phyloP scores from a whole-genome alignment of 352 stramenopile species.

The Phytophthora agathidicida region DNA sequence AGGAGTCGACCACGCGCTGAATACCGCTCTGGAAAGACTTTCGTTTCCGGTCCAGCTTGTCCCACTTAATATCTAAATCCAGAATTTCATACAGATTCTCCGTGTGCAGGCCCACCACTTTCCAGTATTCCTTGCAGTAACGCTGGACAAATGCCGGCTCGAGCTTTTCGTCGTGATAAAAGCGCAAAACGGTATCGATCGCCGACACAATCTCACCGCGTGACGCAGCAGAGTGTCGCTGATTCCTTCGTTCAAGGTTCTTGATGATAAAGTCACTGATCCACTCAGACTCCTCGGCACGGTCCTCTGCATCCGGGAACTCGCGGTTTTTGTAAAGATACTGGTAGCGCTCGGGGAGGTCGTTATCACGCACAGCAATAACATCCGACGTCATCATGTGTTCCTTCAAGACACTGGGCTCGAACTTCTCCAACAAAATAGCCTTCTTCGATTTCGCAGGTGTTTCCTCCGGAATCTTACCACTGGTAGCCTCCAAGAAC shows the following conservation, averaged over 20 bases:
- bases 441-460: conserved; percentile 81
- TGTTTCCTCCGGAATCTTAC: conserved; percentile 33
- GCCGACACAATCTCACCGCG: conserved; percentile 87
- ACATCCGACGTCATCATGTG: conserved; percentile 91
- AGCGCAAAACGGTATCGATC: conserved; percentile 88
- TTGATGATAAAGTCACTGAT: conserved; percentile 89
- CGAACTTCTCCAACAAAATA: conserved; percentile 87
- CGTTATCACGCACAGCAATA: conserved; percentile 76
- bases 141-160: conserved; percentile 89
- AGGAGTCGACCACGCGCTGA: conserved; percentile 68
- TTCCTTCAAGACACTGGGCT: conserved; percentile 86
- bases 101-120: conserved; percentile 79
- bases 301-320: conserved; percentile 86
- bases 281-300: conserved; percentile 88
- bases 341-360: conserved; percentile 84
- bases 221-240: conserved; percentile 56
- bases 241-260: conserved; percentile 67
- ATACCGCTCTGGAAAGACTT: conserved; percentile 77
- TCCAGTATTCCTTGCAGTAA: conserved; percentile 93
- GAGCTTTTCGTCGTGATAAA: conserved; percentile 90
- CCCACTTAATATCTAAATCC: conserved; percentile 88
- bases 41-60: conserved; percentile 87
- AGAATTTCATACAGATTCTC: conserved; percentile 88
- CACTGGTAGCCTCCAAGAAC: conserved; percentile 85
- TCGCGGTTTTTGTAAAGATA: conserved; percentile 69